Percentiles rank a stretch among this genome's conserved stretches.
Conservation (phyloP, 345 rosid species). For the Syzygium aromaticum region DNA sequence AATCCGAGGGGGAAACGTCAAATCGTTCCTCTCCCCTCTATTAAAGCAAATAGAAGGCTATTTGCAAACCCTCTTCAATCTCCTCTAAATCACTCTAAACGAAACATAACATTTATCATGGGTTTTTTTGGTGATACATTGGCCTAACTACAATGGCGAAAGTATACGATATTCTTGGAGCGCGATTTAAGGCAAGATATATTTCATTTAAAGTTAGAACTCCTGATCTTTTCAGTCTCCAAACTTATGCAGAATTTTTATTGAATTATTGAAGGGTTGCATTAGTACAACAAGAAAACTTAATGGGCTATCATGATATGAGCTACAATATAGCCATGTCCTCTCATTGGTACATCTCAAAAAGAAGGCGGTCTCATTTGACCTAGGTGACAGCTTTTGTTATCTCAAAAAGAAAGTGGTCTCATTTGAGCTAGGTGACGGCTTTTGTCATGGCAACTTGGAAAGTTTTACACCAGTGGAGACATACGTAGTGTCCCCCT, state of each 20-base stretch:
- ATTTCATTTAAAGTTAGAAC: neutral
- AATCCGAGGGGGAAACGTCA: neutral
- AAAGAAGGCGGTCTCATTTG: neutral
- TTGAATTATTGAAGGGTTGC: neutral
- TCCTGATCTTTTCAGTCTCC: accelerated
- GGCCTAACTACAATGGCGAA: neutral
- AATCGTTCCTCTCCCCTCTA: neutral
- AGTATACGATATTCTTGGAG: neutral
- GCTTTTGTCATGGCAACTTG: neutral
- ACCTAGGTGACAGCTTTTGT: neutral
- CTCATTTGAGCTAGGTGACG: neutral
- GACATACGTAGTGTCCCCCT: neutral
- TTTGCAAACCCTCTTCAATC: neutral
- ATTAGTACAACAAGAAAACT: neutral
- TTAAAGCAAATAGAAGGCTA: neutral
- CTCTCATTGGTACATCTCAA: neutral
- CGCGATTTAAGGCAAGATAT: neutral
- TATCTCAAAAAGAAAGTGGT: no score
- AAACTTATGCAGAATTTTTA: neutral
- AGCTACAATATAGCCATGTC: neutral
- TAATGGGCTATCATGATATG: neutral
- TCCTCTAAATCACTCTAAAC: neutral
- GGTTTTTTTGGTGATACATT: neutral
- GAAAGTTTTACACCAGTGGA: neutral
- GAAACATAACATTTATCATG: neutral